Conservation (phyloP, 495 filamentous ascomycete genomes). For the Daldinia grandis region DNA sequence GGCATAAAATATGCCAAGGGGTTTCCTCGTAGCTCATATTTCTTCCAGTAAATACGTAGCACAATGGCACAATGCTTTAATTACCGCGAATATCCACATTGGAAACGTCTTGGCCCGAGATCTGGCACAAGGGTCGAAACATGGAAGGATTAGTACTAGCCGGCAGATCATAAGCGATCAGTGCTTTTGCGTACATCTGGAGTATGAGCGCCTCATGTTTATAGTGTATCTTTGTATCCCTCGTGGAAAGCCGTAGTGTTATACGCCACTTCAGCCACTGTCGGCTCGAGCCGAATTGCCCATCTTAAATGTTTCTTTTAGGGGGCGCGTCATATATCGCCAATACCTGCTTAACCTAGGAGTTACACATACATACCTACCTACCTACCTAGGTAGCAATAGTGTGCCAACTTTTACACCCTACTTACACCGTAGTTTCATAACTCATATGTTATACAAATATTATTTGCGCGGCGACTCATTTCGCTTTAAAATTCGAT, state of each 20-base stretch:
- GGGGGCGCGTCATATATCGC: background rate
- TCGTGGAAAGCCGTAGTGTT: background rate
- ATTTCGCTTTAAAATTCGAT: constrained; percentile 14
- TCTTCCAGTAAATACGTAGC: background rate
- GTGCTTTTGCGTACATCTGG: background rate
- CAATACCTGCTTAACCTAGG: background rate
- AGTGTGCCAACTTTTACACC: no score
- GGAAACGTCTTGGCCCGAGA: constrained; percentile 43
- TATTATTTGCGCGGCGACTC: constrained; percentile 1
- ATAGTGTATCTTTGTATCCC: no score
- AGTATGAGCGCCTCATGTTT: constrained; percentile 17
- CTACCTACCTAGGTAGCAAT: no score
- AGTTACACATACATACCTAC: no score
- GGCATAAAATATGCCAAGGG: constrained; percentile 13
- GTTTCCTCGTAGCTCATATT: constrained; percentile 2
- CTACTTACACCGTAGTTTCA: background rate
- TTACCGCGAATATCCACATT: constrained; percentile 31
- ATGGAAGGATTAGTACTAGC: constrained; percentile 36
- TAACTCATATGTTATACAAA: background rate
- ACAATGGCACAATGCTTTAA: constrained; percentile 30
- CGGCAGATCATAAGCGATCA: constrained; percentile 42
- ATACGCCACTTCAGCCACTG: constrained; percentile 15
- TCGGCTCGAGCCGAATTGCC: constrained; percentile 36
- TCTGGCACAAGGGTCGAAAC: constrained; percentile 43
- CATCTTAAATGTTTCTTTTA: background rate